These are phyloP conservation scores for Capsella rubella DNA, from an alignment of 441 rosid species.

Conservation along the genomic window DNA sequence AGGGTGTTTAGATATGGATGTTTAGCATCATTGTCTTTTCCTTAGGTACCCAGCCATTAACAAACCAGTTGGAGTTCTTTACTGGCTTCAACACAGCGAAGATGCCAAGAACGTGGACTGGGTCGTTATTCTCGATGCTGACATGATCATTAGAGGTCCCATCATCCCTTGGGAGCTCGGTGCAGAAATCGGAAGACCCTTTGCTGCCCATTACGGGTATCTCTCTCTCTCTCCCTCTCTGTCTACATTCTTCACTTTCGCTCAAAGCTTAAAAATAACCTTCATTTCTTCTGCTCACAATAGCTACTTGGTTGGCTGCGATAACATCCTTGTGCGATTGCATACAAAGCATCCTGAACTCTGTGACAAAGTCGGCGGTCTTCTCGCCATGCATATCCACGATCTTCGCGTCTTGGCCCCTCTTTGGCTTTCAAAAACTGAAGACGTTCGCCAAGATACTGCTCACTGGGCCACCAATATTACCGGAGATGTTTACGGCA, in stretches of 20 bases:
- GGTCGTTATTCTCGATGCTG: slow-evolving; percentile 99
- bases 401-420: slow-evolving; percentile 95
- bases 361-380: slow-evolving; percentile 99
- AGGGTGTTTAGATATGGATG: too few relatives aligned
- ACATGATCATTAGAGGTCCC: slow-evolving; percentile 95
- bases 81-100: slow-evolving; percentile 95
- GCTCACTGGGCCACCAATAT: slow-evolving; percentile 94
- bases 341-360: slow-evolving; percentile 86
- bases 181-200: slow-evolving; percentile 85
- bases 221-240: not conserved
- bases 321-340: slow-evolving; percentile 82
- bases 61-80: slow-evolving; percentile 96
- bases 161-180: slow-evolving; percentile 98
- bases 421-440: slow-evolving; percentile 96
- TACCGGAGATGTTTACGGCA: slow-evolving; percentile 93
- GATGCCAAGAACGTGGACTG: slow-evolving; percentile 92
- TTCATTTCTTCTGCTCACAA: not conserved
- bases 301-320: slow-evolving; percentile 96
- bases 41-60: slow-evolving; percentile 94
- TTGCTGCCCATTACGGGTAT: slow-evolving; percentile 91
- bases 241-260: too few relatives aligned
- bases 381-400: slow-evolving; percentile 95
- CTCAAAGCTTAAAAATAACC: too few relatives aligned
- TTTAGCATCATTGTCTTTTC: too few relatives aligned
- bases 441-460: slow-evolving; percentile 93